Percentiles rank a stretch among this genome's conserved stretches.
Conservation (phyloP, 179 eudicot genomes). For the Pouteria campechiana region DNA sequence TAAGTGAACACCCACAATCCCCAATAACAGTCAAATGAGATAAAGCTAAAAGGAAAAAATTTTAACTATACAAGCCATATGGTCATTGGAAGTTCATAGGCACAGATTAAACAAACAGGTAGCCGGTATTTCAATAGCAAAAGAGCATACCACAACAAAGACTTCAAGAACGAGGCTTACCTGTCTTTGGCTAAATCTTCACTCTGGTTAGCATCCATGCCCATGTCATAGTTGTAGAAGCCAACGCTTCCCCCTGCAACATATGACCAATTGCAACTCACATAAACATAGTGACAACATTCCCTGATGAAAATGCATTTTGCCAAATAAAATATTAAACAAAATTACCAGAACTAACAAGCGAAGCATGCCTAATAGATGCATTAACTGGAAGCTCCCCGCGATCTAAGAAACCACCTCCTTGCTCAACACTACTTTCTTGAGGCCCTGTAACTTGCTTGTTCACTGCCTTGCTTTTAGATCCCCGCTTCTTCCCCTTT, state of each 20-base stretch:
- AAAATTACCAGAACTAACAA: conserved; percentile 45
- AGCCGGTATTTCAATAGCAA: too few species aligned
- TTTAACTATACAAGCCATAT: too few species aligned
- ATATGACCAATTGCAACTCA: conserved; percentile 8
- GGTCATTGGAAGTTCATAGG: too few species aligned
- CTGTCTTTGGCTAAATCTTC: conserved; percentile 52
- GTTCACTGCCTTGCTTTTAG: conserved; percentile 24
- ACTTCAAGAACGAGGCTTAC: too few species aligned
- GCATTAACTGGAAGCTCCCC: conserved; percentile 31
- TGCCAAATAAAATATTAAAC: neutral
- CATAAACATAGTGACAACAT: neutral
- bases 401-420: conserved; percentile 27
- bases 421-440: conserved; percentile 29
- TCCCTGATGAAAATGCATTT: too few species aligned
- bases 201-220: conserved; percentile 21
- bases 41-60: too few species aligned
- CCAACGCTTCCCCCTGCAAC: conserved; percentile 41
- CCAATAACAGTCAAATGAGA: too few species aligned
- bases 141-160: too few species aligned
- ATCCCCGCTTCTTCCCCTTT: conserved; percentile 21
- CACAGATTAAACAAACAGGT: too few species aligned
- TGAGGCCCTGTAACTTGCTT: conserved; percentile 28
- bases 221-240: conserved; percentile 37
- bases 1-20: too few species aligned
- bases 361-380: conserved; percentile 36